These are phyloP conservation scores for Euphorbia corollata DNA, from an alignment of 441 rosid species.

Conservation along the genomic window DNA sequence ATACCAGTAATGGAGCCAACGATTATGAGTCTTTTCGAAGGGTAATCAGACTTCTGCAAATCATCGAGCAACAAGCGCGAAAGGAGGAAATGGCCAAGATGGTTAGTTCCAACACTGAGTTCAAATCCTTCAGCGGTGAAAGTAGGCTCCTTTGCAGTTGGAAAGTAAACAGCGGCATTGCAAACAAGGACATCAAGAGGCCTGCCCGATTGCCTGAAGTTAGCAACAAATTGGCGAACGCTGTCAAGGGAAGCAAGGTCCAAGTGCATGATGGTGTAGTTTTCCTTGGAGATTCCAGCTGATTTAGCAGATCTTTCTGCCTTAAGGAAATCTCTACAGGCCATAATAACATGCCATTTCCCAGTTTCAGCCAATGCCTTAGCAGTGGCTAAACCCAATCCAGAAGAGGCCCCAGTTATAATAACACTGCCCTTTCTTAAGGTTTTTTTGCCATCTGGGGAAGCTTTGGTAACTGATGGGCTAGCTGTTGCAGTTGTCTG, in stretches of 20 bases:
- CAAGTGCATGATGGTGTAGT: slow-evolving; percentile 51
- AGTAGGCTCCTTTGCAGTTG: slow-evolving; percentile 53
- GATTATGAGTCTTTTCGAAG: slow-evolving; percentile 50
- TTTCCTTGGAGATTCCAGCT: slow-evolving; percentile 47
- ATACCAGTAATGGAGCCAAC: slow-evolving; percentile 67
- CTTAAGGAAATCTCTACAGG: slow-evolving; percentile 82
- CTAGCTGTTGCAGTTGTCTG: slow-evolving; percentile 53
- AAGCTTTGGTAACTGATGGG: slow-evolving; percentile 45
- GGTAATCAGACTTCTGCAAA: slow-evolving; percentile 51
- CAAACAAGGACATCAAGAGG: slow-evolving; percentile 56
- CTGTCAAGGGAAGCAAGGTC: slow-evolving; percentile 62
- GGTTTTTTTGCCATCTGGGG: slow-evolving; percentile 62
- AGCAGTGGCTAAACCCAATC: slow-evolving; percentile 81
- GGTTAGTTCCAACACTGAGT: slow-evolving; percentile 64
- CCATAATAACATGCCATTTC: slow-evolving; percentile 92
- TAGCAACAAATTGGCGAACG: slow-evolving; percentile 50
- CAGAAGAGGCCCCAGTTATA: slow-evolving; percentile 89
- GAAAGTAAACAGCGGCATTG: slow-evolving; percentile 61
- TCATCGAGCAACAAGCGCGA: slow-evolving; percentile 51
- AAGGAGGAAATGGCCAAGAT: slow-evolving; percentile 59
- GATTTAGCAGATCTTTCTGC: slow-evolving; percentile 60
- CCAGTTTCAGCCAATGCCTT: slow-evolving; percentile 91
- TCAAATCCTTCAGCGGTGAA: slow-evolving; percentile 64
- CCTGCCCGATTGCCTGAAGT: slow-evolving; percentile 37
- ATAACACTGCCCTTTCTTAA: slow-evolving; percentile 73